These are phyloP conservation scores for Eucalyptus polybractea DNA, from an alignment of 345 rosid species.

Conservation along the genomic window DNA sequence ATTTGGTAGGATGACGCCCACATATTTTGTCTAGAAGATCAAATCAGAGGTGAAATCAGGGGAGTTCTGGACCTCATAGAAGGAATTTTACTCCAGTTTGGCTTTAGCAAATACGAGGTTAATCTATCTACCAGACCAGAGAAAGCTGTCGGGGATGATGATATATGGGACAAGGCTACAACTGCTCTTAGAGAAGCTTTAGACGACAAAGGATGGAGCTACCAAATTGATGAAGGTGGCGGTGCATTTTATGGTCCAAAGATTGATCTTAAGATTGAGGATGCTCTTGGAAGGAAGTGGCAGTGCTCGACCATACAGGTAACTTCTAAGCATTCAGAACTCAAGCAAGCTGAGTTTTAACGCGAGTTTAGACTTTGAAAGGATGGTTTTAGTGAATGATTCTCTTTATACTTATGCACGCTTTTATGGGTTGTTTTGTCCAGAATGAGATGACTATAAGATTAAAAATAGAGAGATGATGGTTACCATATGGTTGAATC, in stretches of 20 bases:
- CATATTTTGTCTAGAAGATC: slow-evolving; percentile 91
- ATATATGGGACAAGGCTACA: slow-evolving; percentile 91
- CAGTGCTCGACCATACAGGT: slow-evolving; percentile 98
- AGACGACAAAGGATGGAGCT: slow-evolving; percentile 86
- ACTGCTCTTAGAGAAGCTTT: slow-evolving; percentile 73
- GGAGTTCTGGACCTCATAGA: slow-evolving; percentile 90
- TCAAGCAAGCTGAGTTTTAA: background rate
- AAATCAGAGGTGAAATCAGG: slow-evolving; percentile 86
- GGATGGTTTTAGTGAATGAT: background rate
- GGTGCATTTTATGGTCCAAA: slow-evolving; percentile 99
- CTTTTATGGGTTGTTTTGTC: background rate
- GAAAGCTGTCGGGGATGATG: slow-evolving; percentile 79
- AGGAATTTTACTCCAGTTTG: slow-evolving; percentile 70
- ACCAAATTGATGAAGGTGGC: slow-evolving; percentile 92
- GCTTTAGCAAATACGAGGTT: slow-evolving; percentile 73
- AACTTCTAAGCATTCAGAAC: background rate
- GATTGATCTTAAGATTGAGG: slow-evolving; percentile 91
- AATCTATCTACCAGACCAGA: slow-evolving; percentile 93
- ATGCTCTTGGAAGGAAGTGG: slow-evolving; percentile 97
- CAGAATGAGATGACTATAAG: background rate
- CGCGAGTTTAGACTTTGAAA: background rate
- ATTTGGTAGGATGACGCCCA: slow-evolving; percentile 84
- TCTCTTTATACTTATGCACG: background rate
- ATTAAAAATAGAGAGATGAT: background rate
- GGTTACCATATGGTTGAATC: background rate